phyloP scores from a whole-genome alignment of 1,139 yeast genomes.

The Taphrina communis region DNA sequence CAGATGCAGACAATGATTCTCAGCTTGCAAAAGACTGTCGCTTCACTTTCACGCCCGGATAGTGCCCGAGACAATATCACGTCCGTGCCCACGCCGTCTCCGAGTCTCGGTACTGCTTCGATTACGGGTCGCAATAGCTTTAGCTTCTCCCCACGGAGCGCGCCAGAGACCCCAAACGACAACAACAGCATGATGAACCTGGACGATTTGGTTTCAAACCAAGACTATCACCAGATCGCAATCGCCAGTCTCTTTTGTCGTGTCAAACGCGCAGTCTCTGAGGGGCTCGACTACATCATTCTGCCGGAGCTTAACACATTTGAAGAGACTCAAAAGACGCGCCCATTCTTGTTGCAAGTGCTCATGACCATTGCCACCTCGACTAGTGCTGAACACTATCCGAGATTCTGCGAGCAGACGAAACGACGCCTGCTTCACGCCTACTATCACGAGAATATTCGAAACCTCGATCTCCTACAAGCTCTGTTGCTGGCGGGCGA shows the following conservation, averaged over 20 bases:
- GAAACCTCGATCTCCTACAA: conserved; percentile 1
- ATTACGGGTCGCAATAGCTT: neutral
- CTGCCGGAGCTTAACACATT: neutral
- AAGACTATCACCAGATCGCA: neutral
- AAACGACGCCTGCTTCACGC: conserved; percentile 12
- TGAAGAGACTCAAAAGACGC: neutral
- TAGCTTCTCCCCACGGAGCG: neutral
- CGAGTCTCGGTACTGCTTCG: conserved; percentile 6
- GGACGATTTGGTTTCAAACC: neutral
- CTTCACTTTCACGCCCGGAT: neutral
- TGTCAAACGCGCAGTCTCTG: conserved; percentile 1
- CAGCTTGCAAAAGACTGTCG: conserved; percentile 2
- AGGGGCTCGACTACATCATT: conserved; percentile 1
- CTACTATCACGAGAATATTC: conserved; percentile 2
- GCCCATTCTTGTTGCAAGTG: neutral
- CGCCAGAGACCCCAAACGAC: neutral
- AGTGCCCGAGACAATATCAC: neutral
- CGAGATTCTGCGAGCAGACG: conserved; percentile 7
- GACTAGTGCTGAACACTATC: neutral
- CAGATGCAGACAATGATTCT: conserved; percentile 4
- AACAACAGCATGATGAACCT: neutral
- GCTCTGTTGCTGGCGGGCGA: conserved; percentile 3
- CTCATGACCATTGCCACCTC: conserved; percentile 12
- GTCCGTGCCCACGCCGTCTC: neutral
- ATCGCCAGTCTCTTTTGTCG: neutral